Conservation (phyloP, 1,284 basidiomycete species). For the Ustilago lituana region DNA sequence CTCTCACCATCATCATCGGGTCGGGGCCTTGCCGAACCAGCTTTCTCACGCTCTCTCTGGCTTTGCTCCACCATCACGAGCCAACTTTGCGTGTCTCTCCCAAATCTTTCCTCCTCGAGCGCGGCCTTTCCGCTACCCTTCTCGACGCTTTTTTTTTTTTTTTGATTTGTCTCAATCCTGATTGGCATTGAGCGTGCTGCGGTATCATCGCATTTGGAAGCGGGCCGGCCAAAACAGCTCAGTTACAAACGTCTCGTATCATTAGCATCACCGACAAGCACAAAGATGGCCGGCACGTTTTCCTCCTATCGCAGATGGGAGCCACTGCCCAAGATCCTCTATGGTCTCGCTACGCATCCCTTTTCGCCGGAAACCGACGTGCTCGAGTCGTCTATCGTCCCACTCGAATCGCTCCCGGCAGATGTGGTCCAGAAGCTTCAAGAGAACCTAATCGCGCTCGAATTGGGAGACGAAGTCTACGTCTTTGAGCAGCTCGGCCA, state of each 20-base stretch:
- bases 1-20: too few species aligned
- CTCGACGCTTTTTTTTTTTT: neutral
- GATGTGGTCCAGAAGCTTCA: slow-evolving; percentile 37
- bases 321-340: slow-evolving; percentile 59
- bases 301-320: slow-evolving; percentile 53
- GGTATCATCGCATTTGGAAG: too few species aligned
- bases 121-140: slow-evolving; percentile 1
- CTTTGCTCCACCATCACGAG: neutral
- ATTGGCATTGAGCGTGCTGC: too few species aligned
- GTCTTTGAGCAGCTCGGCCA: slow-evolving; percentile 70
- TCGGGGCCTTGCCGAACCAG: too few species aligned
- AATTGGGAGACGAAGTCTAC: slow-evolving; percentile 92
- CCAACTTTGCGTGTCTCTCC: neutral
- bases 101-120: neutral
- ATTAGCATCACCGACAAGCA: neutral
- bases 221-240: too few species aligned
- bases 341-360: slow-evolving; percentile 57
- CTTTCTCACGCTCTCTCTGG: slow-evolving; percentile 2
- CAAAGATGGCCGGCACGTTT: slow-evolving; percentile 19
- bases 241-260: too few species aligned
- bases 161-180: too few species aligned
- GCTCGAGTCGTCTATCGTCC: slow-evolving; percentile 37
- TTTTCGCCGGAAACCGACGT: slow-evolving; percentile 57
- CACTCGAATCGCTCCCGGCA: slow-evolving; percentile 32
- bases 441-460: slow-evolving; percentile 62